Conservation (phyloP, 164 flowering plant genomes). For the Macadamia tetraphylla region DNA sequence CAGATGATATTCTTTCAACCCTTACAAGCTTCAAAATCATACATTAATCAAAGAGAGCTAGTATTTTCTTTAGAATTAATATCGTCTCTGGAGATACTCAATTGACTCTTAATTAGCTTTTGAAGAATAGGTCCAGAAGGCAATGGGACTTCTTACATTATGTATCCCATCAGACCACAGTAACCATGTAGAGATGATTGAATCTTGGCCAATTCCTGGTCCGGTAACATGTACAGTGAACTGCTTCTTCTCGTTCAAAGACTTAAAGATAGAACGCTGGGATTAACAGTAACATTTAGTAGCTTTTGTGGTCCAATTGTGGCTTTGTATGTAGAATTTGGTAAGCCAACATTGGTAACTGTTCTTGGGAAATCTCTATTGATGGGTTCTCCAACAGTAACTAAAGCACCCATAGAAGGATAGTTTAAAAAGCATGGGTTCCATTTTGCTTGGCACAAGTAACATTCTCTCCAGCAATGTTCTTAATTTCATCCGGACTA, state of each 20-base stretch:
- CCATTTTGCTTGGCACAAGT: too few species aligned
- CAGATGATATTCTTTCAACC: too few species aligned
- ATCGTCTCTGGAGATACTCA: too few species aligned
- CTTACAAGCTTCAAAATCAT: too few species aligned
- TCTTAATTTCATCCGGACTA: too few species aligned
- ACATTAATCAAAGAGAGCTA: too few species aligned
- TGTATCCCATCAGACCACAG: conserved; percentile 4
- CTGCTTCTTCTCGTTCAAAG: conserved; percentile 4
- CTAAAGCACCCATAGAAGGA: conserved; percentile 15
- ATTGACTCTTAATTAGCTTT: too few species aligned
- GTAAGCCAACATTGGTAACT: conserved; percentile 24
- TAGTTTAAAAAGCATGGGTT: conserved; percentile 6
- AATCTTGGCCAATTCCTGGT: not conserved
- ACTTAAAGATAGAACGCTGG: conserved; percentile 1
- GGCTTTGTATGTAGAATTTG: conserved; percentile 15
- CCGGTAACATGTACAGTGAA: conserved; percentile 4
- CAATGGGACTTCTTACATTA: too few species aligned
- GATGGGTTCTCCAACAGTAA: not conserved
- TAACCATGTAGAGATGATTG: not conserved
- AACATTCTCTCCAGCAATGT: too few species aligned
- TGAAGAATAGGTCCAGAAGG: too few species aligned
- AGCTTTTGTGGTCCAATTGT: not conserved
- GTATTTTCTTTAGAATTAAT: too few species aligned
- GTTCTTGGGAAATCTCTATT: conserved; percentile 11
- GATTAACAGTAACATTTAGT: not conserved